Evolutionary conservation across 1,284 basidiomycete species (phyloP).

Genomic region (Ceratobasidium sp.): DNA sequence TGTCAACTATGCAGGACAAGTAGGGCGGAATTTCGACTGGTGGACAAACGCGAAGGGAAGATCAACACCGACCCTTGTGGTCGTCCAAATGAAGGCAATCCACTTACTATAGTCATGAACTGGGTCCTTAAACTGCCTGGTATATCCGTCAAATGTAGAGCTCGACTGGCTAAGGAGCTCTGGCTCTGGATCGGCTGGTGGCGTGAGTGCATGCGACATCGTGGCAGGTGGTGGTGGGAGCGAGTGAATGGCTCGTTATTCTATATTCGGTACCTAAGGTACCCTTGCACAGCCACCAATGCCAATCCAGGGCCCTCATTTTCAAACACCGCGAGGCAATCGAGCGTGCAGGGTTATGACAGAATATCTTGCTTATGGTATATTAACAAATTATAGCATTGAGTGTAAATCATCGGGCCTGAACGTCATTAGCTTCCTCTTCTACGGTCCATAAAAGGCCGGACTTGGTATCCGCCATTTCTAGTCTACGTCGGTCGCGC

Average conservation of each 20-base stretch:
- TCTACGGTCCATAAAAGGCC: slow-evolving; percentile 33
- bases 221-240: slow-evolving; percentile 13
- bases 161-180: slow-evolving; percentile 12
- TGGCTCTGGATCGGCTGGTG: slow-evolving; percentile 10
- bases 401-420: neutral
- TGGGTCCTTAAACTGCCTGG: slow-evolving; percentile 54
- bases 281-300: neutral
- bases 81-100: slow-evolving; percentile 5
- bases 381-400: neutral
- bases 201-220: slow-evolving; percentile 4
- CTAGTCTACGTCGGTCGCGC: slow-evolving; percentile 31
- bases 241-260: neutral
- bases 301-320: slow-evolving; percentile 1
- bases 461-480: neutral
- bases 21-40: slow-evolving; percentile 46
- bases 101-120: slow-evolving; percentile 59
- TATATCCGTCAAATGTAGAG: slow-evolving; percentile 19
- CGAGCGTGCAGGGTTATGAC: too few relatives aligned
- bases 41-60: neutral
- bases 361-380: slow-evolving; percentile 1
- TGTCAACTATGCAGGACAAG: slow-evolving; percentile 57
- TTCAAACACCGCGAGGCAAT: neutral
- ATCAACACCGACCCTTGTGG: neutral
- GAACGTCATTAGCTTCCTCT: slow-evolving; percentile 9
- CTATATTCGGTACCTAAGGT: neutral